These are phyloP conservation scores for Adiantum capillusveneris DNA, from an alignment of 75 land plant species.

Conservation along the genomic window DNA sequence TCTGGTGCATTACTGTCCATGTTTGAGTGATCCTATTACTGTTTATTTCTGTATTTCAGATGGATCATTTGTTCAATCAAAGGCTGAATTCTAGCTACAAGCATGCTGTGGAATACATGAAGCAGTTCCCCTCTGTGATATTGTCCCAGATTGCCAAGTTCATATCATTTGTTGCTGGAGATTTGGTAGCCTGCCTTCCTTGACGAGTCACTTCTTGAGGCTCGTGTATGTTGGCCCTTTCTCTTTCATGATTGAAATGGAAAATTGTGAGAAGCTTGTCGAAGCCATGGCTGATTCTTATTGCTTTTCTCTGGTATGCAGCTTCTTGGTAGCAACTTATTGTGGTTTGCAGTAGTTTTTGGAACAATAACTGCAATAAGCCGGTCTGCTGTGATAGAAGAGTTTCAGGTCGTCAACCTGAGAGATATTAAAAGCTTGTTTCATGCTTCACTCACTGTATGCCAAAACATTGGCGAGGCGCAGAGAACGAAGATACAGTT, in stretches of 20 bases:
- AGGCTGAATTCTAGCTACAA: conserved; percentile 69
- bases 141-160: conserved; percentile 74
- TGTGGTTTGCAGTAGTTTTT: conserved; percentile 93
- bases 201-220: conserved; percentile 94
- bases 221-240: conserved; percentile 87
- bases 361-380: conserved; percentile 86
- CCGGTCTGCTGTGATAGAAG: conserved; percentile 61
- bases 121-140: conserved; percentile 92
- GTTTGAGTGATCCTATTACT: too few species aligned
- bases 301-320: too few species aligned
- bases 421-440: conserved; percentile 65
- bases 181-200: conserved; percentile 86
- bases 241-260: too few species aligned
- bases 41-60: conserved; percentile 31
- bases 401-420: conserved; percentile 76
- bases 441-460: conserved; percentile 86
- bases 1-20: background rate
- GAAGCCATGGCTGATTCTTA: too few species aligned
- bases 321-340: conserved; percentile 84
- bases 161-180: conserved; percentile 79
- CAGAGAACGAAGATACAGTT: conserved; percentile 63
- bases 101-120: conserved; percentile 79
- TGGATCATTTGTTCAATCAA: conserved; percentile 87
- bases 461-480: conserved; percentile 95
- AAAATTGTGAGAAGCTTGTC: too few species aligned